Percentiles rank a stretch among this genome's conserved stretches.
Conservation (phyloP, 2,329 filamentous ascomycete species). For the Microascus cirrosus region DNA sequence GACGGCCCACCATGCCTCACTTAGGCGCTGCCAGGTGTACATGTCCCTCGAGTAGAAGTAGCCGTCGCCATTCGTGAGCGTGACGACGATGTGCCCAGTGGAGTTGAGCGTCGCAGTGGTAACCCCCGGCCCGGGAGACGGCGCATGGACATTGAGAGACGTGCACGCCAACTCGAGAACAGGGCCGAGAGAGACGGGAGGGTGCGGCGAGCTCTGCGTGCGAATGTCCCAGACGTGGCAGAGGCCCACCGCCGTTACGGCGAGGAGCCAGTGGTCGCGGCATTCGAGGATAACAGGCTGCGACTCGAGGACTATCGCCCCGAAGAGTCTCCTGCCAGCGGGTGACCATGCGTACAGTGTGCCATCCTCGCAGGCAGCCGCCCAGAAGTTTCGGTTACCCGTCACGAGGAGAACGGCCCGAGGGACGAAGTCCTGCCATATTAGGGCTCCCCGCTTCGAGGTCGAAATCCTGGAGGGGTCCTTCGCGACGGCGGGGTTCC, state of each 20-base stretch:
- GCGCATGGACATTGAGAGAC: conserved; percentile 61
- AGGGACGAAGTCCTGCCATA: conserved; percentile 94
- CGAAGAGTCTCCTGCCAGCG: conserved; percentile 75
- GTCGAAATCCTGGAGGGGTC: conserved; percentile 80
- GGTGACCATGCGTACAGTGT: conserved; percentile 86
- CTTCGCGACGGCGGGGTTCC: conserved; percentile 64
- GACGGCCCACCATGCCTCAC: conserved; percentile 95
- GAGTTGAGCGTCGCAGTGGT: conserved; percentile 89
- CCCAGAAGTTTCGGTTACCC: conserved; percentile 85
- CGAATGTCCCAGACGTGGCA: conserved; percentile 92
- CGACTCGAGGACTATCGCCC: conserved; percentile 76
- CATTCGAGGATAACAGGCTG: conserved; percentile 92
- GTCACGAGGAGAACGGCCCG: conserved; percentile 80
- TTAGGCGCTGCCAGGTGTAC: conserved; percentile 90
- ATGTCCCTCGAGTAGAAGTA: conserved; percentile 80
- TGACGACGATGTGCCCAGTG: conserved; percentile 76
- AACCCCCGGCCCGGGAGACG: conserved; percentile 70
- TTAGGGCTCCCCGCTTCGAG: conserved; percentile 63
- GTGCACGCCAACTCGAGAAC: conserved; percentile 79
- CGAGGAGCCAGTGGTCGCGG: conserved; percentile 78
- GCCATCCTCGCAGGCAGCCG: conserved; percentile 86
- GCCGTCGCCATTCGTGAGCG: conserved; percentile 86
- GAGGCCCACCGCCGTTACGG: conserved; percentile 77
- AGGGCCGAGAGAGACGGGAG: conserved; percentile 79
- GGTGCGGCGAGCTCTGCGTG: conserved; percentile 72